Base-by-base conservation (phyloP, 495 filamentous ascomycete species). In the Chaetomium cochliodes region DNA sequence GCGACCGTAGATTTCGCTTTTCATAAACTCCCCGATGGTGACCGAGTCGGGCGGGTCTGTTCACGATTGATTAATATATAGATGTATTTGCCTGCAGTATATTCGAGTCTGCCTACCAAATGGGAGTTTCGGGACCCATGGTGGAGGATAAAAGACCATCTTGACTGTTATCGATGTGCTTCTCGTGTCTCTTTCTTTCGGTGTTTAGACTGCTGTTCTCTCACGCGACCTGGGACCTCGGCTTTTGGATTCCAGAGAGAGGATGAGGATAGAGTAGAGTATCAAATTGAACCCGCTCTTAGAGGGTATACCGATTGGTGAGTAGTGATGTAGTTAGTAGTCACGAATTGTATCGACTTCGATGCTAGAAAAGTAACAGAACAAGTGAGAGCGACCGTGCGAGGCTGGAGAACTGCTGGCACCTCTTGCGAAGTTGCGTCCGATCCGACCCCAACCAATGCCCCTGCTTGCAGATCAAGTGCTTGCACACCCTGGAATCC, bases 11-110 rank as follows among this genome's bases (percentile, higher is more conserved):
- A 80, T 75, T 66, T 96, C 92, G 65, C 85, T 84, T 51, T 87
- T 82, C 81, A 94, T 90, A 74, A 96, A 96, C 52, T 96, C 88
- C 68, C 83, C 80, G 59, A 97, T 81, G 0, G 92, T 83, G 65
- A 96, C 82, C 30, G 86, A 86, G 70, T 96, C 91, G 6, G 91
- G 91, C 3, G 88, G 81, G 39, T 87, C 84, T 82, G 51, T 6
- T 12, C 33, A 20, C 1, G 15, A 11, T 65, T 13, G 63, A 47
- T 22, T 51, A 2, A 55, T 50, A 15, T 37, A 37, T 8, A 12
- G 9, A 37, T 7, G 1, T 37, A 3, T 7, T 33, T 33, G 3
- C 3, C 7, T 33, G 30, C 47, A 53, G 39, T 22, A 33, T 9
- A 37, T 37, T 37, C 33, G 1, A 37, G 8, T 16, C 15, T 8